Evolutionary conservation across 1,139 yeast species (phyloP).

Genomic region (Williopsis jadinii): DNA sequence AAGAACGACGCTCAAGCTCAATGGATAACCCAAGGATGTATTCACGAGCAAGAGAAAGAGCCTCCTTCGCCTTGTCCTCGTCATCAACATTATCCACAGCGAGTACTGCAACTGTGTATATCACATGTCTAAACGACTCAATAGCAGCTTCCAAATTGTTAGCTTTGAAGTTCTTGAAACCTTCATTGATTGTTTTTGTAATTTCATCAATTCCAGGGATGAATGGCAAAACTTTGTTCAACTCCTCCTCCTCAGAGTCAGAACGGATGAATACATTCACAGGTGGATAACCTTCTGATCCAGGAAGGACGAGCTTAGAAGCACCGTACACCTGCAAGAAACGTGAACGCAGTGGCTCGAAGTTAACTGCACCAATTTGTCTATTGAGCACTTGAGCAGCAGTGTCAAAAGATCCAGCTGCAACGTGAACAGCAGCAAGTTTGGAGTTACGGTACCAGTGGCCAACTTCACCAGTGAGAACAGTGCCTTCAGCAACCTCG

Average conservation of each 20-base stretch:
- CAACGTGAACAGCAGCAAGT: conserved; percentile 87
- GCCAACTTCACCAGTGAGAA: conserved; percentile 53
- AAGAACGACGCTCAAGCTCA: conserved; percentile 78
- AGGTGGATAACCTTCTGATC: conserved; percentile 67
- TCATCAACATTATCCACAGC: conserved; percentile 71
- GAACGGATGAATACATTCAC: conserved; percentile 62
- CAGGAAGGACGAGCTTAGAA: conserved; percentile 68
- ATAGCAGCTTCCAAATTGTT: conserved; percentile 82
- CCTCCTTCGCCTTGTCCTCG: conserved; percentile 66
- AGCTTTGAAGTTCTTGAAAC: conserved; percentile 75
- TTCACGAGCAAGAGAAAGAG: conserved; percentile 73
- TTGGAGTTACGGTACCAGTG: conserved; percentile 87
- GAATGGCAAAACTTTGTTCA: conserved; percentile 50
- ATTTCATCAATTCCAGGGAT: conserved; percentile 73
- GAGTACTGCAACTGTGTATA: conserved; percentile 67
- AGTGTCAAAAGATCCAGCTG: conserved; percentile 94
- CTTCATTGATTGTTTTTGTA: conserved; percentile 59
- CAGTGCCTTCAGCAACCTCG: conserved; percentile 33
- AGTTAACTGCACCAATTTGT: conserved; percentile 79
- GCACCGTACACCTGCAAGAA: conserved; percentile 81
- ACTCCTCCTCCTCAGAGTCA: conserved; percentile 52
- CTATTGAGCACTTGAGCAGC: conserved; percentile 89
- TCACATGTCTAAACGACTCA: conserved; percentile 65
- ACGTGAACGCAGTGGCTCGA: conserved; percentile 79
- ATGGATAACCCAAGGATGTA: conserved; percentile 88